phyloP scores from a whole-genome alignment of 179 eudicot genomes.

The Camellia oleifera region DNA sequence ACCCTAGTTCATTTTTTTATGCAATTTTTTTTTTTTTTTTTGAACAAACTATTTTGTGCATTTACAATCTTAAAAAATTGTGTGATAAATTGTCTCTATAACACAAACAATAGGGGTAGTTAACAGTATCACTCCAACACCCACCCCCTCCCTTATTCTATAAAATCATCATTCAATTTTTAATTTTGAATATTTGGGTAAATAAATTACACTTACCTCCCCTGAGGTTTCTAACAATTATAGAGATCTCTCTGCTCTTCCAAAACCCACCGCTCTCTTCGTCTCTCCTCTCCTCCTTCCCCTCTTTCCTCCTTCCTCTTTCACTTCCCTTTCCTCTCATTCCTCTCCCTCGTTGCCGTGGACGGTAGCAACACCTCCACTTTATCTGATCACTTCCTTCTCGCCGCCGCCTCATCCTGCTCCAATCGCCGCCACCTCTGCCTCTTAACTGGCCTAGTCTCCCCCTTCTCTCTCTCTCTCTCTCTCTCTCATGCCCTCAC shows the following conservation, averaged over 20 bases:
- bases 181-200: too few species aligned
- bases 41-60: too few species aligned
- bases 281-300: slow-evolving; percentile 16
- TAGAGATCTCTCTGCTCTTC: slow-evolving; percentile 29
- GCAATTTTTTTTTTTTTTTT: too few species aligned
- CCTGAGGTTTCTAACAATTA: too few species aligned
- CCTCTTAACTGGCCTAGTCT: slow-evolving; percentile 27
- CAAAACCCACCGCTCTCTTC: slow-evolving; percentile 38
- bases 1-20: too few species aligned
- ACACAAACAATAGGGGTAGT: too few species aligned
- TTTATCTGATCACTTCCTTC: slow-evolving; percentile 26
- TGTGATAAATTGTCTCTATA: too few species aligned
- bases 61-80: too few species aligned
- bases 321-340: slow-evolving; percentile 35
- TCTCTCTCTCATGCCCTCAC: slow-evolving; percentile 31
- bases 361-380: slow-evolving; percentile 3
- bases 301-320: slow-evolving; percentile 32
- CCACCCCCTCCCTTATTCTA: too few species aligned
- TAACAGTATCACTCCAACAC: too few species aligned
- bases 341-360: slow-evolving; percentile 27
- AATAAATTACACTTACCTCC: too few species aligned
- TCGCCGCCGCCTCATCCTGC: slow-evolving; percentile 30
- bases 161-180: too few species aligned
- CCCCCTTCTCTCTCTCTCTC: slow-evolving; percentile 28
- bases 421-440: slow-evolving; percentile 34